These are phyloP conservation scores for Coniferiporia weirii DNA, from an alignment of 1,284 basidiomycete species.

Conservation along the genomic window DNA sequence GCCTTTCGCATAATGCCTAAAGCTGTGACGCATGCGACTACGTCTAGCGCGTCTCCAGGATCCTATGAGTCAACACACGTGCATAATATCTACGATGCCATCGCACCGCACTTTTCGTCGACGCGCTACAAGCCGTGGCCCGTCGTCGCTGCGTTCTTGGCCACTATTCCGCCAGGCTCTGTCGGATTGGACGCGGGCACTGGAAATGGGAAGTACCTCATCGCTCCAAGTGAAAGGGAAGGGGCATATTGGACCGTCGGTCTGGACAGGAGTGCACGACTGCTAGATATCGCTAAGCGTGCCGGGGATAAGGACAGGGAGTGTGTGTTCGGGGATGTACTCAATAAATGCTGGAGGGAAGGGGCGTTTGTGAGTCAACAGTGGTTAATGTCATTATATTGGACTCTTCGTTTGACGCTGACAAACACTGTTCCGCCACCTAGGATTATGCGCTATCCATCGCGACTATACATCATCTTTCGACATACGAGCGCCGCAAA, in stretches of 20 bases:
- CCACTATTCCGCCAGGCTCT: conserved; percentile 67
- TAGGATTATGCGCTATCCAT: conserved; percentile 95
- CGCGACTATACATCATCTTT: conserved; percentile 91
- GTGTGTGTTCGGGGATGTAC: conserved; percentile 70
- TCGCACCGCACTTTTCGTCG: conserved; percentile 88
- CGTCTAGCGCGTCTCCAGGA: conserved; percentile 41
- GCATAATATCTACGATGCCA: conserved; percentile 84
- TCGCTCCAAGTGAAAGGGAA: conserved; percentile 52
- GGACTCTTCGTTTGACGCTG: not conserved
- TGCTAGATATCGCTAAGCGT: conserved; percentile 69
- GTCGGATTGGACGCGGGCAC: conserved; percentile 93
- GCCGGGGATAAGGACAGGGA: conserved; percentile 57
- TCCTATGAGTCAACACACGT: conserved; percentile 73
- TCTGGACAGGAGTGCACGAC: conserved; percentile 73
- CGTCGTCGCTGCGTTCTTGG: conserved; percentile 79
- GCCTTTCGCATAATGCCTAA: conserved; percentile 8
- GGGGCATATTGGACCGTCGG: conserved; percentile 70
- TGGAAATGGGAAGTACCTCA: conserved; percentile 96
- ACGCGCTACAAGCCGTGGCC: conserved; percentile 99
- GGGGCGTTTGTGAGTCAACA: conserved; percentile 61
- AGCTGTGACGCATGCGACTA: conserved; percentile 34
- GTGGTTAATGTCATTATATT: not conserved
- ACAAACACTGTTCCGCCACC: conserved; percentile 3
- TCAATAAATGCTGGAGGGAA: conserved; percentile 63
- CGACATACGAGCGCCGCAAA: conserved; percentile 67